phyloP scores from a whole-genome alignment of 805 yeast genomes.

The Saccharomycopsis sp. region DNA sequence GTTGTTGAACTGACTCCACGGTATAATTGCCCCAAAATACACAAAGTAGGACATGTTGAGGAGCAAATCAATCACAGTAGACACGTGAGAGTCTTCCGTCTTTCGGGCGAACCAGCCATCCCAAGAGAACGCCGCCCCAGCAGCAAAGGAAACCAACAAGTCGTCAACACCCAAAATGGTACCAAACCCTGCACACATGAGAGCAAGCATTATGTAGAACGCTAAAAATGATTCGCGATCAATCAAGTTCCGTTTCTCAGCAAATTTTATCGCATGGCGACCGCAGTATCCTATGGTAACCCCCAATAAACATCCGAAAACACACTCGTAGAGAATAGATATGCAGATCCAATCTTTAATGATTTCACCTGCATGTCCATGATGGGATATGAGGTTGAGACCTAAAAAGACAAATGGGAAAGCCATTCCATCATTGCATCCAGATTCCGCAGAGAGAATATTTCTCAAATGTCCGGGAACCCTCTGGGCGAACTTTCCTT shows the following conservation, averaged over 20 bases:
- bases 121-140: conserved; percentile 93
- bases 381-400: conserved; percentile 55
- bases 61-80: conserved; percentile 82
- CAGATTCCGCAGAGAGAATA: conserved; percentile 77
- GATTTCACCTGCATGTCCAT: conserved; percentile 58
- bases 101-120: conserved; percentile 80
- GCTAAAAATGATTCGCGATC: conserved; percentile 88
- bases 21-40: conserved; percentile 84
- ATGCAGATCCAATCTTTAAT: conserved; percentile 74
- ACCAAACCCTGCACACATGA: conserved; percentile 85
- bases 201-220: conserved; percentile 72
- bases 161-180: conserved; percentile 86
- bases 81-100: conserved; percentile 80
- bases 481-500: conserved; percentile 82
- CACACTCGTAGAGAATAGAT: conserved; percentile 75
- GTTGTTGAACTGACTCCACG: conserved; percentile 76
- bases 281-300: conserved; percentile 63
- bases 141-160: conserved; percentile 80
- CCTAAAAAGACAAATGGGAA: conserved; percentile 80
- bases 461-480: conserved; percentile 89
- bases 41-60: conserved; percentile 82
- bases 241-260: conserved; percentile 60
- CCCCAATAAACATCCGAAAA: conserved; percentile 74
- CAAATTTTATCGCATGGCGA: conserved; percentile 64
- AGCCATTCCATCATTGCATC: conserved; percentile 94